A percentile compares a stretch with the other conserved stretches of the same genome.
phyloP scores from a whole-genome alignment of 2,329 filamentous ascomycete genomes.

The Botrytis medusae region DNA sequence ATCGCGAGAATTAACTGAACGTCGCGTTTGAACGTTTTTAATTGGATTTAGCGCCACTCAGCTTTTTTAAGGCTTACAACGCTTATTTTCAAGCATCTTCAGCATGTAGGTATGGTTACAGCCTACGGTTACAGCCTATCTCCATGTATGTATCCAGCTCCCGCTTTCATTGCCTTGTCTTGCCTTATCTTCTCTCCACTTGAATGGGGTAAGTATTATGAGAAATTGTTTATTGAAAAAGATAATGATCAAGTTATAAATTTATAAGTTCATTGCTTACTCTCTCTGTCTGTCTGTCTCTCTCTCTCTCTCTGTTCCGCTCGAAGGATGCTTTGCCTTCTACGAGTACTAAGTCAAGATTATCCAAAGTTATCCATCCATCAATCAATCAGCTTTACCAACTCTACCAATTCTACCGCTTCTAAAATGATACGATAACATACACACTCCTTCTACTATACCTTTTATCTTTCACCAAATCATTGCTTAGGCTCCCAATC shows the following conservation, averaged over 20 bases:
- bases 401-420: background rate
- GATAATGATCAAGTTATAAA: background rate
- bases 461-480: background rate
- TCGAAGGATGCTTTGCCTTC: background rate
- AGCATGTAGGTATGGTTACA: background rate
- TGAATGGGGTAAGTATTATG: background rate
- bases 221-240: background rate
- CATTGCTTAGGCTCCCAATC: background rate
- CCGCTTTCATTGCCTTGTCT: background rate
- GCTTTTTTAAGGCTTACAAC: slow-evolving; percentile 6
- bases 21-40: slow-evolving; percentile 20
- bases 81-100: background rate
- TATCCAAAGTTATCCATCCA: background rate
- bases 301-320: background rate
- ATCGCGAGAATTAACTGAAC: slow-evolving; percentile 9
- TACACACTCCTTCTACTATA: background rate
- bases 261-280: background rate
- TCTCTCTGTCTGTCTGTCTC: background rate
- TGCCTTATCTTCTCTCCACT: slow-evolving; percentile 1
- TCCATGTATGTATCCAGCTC: background rate
- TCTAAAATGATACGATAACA: slow-evolving; percentile 5
- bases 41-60: slow-evolving; percentile 22
- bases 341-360: background rate
- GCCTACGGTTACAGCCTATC: background rate
- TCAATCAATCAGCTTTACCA: too few species aligned